phyloP scores from a whole-genome alignment of 768 basidiomycete genomes.

The Termitomyces sp. region DNA sequence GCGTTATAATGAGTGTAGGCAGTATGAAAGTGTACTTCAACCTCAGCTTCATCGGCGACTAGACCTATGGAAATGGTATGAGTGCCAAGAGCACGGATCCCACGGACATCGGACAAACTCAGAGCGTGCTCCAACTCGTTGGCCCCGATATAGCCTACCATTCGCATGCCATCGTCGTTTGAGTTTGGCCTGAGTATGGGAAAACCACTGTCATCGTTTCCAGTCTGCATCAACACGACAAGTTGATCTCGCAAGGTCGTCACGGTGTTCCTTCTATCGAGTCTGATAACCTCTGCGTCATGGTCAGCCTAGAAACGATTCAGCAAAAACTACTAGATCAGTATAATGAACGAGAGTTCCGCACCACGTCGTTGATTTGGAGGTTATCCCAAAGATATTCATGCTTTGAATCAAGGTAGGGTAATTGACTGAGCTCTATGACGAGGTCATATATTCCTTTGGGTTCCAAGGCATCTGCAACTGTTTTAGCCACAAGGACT shows the following conservation, averaged over 20 bases:
- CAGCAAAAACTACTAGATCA: not conserved
- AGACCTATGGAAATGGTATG: conserved; percentile 40
- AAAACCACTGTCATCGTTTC: conserved; percentile 78
- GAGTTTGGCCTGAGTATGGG: conserved; percentile 64
- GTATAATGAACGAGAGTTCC: conserved; percentile 20
- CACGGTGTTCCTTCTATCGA: conserved; percentile 75
- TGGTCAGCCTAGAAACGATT: conserved; percentile 49
- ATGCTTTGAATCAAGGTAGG: conserved; percentile 88
- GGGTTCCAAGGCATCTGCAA: conserved; percentile 83
- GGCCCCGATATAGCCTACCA: conserved; percentile 87
- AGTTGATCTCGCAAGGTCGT: conserved; percentile 69
- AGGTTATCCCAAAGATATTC: conserved; percentile 83
- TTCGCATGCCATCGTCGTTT: conserved; percentile 44
- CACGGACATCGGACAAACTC: conserved; percentile 37
- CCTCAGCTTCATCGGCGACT: conserved; percentile 69
- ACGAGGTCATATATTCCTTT: conserved; percentile 97
- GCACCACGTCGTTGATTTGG: conserved; percentile 73
- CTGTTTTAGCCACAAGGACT: conserved; percentile 85
- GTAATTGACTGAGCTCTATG: conserved; percentile 87
- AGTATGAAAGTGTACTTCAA: conserved; percentile 59
- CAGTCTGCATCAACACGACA: conserved; percentile 45
- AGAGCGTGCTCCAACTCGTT: conserved; percentile 94
- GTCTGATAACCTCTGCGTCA: conserved; percentile 62
- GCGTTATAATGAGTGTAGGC: conserved; percentile 34
- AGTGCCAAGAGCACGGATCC: not conserved